Evolutionary conservation across 73 alveolate species (phyloP), one percentile per base, ranked within the genome.

Genomic region (Paramecium sonneborni): DNA sequence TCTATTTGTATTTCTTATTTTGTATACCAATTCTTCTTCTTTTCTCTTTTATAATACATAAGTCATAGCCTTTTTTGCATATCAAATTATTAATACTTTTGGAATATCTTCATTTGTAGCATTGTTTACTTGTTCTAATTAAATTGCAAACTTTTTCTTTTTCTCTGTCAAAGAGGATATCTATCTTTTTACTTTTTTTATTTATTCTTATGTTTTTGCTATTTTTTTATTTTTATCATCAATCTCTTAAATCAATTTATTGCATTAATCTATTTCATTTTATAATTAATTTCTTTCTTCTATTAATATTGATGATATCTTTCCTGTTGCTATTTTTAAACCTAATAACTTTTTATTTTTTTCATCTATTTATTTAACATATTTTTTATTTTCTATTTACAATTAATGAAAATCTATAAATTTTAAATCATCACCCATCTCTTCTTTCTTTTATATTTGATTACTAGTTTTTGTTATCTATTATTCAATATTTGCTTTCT

Each of bases 401-500:
- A 97, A 92, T 92, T 97, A 94, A 95, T 97, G 98, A 92, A 97
- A 97, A 93, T 97, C 99, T 68, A 97, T 97, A 92, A 97, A 97
- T 92, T 97, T 97, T 57, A 97, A 88, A 86, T 97, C 99, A 95
- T 97, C 99, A 26, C 98, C 98, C 96, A 97, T 96, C 57, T 97
- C 99, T 85, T 96, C 99, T 93, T 97, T 97, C 87, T 97, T 97
- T 92, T 92, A 92, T 39, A 97, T 97, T 86, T 97, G 91, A 41
- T 97, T 94, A 76, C 96, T 98, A 0, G 98, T 98, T 76, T 96
- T 96, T 92, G 87, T 92, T 76, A 96, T 96, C 62, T 94, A 89
- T 67, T 93, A 94, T 86, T 94, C 94, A 43, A 96, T 92, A 39
- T 96, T 92, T 82, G 94, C 94, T 62, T 96, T 96, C 91, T 96